Percentiles rank a stretch among this genome's conserved stretches.
Conservation (phyloP, 208 protist genomes). For the Acanthamoeba triangularis region DNA sequence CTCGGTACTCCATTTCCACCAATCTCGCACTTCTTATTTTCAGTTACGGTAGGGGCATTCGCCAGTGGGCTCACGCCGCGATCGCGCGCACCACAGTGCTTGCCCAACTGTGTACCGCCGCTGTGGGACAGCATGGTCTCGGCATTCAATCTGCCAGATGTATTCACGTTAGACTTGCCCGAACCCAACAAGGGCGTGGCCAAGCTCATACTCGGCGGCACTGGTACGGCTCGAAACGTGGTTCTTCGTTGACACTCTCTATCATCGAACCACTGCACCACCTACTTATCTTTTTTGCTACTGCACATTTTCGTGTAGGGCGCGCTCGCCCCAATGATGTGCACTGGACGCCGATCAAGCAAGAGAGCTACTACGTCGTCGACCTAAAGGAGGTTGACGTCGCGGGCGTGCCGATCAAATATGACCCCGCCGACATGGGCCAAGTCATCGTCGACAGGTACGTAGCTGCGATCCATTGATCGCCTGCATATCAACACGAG, state of each 20-base stretch:
- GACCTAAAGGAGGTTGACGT: constrained; percentile 57
- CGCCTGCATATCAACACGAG: too few relatives aligned
- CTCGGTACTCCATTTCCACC: neutral
- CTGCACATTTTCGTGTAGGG: neutral
- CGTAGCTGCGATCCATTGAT: too few relatives aligned
- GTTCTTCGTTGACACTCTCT: neutral
- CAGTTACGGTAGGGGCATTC: neutral
- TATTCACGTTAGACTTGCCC: constrained; percentile 39
- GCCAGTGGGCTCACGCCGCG: neutral
- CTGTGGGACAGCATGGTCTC: constrained; percentile 55
- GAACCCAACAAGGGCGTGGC: neutral
- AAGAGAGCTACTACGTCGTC: constrained; percentile 73
- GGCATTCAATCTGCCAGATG: neutral
- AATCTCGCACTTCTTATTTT: neutral
- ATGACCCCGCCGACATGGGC: constrained; percentile 25
- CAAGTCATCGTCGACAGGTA: constrained; percentile 72
- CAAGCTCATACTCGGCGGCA: constrained; percentile 41
- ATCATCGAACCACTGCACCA: neutral
- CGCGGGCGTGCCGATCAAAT: neutral
- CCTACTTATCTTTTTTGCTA: too few relatives aligned
- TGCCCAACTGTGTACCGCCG: constrained; percentile 38
- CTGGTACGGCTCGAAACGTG: neutral
- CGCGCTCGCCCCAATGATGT: neutral
- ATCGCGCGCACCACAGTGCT: neutral
- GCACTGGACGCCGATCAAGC: constrained; percentile 44